phyloP scores from a whole-genome alignment of 2,329 filamentous ascomycete species.

The Fusarium sp. region DNA sequence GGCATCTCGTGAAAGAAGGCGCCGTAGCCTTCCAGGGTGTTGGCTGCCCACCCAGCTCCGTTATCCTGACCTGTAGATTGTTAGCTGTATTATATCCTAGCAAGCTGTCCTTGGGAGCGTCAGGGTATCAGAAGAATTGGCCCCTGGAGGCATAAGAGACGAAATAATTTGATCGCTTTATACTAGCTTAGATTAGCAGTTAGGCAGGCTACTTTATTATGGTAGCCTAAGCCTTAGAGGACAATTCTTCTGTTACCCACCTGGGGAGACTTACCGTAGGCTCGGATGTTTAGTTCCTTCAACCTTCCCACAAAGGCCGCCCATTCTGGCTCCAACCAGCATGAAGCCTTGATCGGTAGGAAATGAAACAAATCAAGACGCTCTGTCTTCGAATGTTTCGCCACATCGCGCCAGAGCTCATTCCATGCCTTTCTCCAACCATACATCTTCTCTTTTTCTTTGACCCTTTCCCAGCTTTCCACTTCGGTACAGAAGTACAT shows the following conservation, averaged over 20 bases:
- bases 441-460: not conserved
- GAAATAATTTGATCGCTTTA: no score
- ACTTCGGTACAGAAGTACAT: not conserved
- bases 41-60: not conserved
- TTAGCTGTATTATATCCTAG: not conserved
- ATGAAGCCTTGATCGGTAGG: constrained; percentile 10
- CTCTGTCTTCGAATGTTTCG: not conserved
- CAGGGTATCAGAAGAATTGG: no score
- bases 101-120: no score
- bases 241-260: no score
- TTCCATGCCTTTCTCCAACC: constrained; percentile 8
- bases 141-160: no score
- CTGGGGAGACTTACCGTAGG: not conserved
- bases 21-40: not conserved
- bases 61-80: not conserved
- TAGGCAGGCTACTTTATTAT: no score
- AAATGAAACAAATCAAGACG: not conserved
- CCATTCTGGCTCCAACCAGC: constrained; percentile 4
- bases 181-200: no score
- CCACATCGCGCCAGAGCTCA: constrained; percentile 12
- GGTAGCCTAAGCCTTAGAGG: no score
- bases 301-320: not conserved
- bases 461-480: constrained; percentile 4
- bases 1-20: constrained; percentile 2
- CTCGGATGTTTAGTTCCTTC: not conserved